Percentiles rank a stretch among this genome's conserved stretches.
Evolutionary conservation across 2,329 filamentous ascomycete genomes (phyloP).

Genomic region (Beauveria scarabaeidicola): DNA sequence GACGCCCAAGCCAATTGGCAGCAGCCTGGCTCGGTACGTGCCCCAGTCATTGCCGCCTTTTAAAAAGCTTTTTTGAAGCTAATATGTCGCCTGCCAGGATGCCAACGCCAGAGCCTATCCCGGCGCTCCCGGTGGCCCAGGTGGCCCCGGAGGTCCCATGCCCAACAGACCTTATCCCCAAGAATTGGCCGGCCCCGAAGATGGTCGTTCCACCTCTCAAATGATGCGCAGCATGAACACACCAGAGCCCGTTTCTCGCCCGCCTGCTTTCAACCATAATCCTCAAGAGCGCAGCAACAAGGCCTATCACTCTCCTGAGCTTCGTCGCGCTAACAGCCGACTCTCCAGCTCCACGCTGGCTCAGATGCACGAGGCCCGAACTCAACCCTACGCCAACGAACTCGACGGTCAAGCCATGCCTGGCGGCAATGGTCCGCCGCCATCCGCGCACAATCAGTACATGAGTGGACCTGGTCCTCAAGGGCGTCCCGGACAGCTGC

Average conservation of each 20-base stretch:
- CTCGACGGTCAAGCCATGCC: slow-evolving; percentile 7
- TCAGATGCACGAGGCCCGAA: slow-evolving; percentile 57
- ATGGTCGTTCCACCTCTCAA: not conserved
- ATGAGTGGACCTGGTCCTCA: slow-evolving; percentile 30
- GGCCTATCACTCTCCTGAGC: slow-evolving; percentile 66
- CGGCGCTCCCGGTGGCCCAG: slow-evolving; percentile 10
- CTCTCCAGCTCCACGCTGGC: slow-evolving; percentile 75
- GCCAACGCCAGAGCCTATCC: slow-evolving; percentile 19
- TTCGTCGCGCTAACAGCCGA: slow-evolving; percentile 72
- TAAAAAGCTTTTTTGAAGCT: slow-evolving; percentile 39
- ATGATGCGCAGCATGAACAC: slow-evolving; percentile 47
- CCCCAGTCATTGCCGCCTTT: slow-evolving; percentile 29
- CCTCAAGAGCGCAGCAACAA: slow-evolving; percentile 59
- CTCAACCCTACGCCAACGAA: slow-evolving; percentile 8
- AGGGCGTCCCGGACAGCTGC: slow-evolving; percentile 27
- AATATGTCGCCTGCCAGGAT: slow-evolving; percentile 21
- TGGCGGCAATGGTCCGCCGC: not conserved
- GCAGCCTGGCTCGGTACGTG: slow-evolving; percentile 25
- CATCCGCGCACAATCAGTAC: slow-evolving; percentile 18
- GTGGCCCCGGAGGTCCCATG: not conserved
- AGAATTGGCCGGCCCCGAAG: not conserved
- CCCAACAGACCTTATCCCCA: slow-evolving; percentile 19
- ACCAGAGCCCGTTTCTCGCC: slow-evolving; percentile 67
- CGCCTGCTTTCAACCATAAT: slow-evolving; percentile 71
- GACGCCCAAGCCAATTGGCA: slow-evolving; percentile 29